These are phyloP conservation scores for Candida freyschussii DNA, from an alignment of 1,139 yeast species.

Conservation along the genomic window DNA sequence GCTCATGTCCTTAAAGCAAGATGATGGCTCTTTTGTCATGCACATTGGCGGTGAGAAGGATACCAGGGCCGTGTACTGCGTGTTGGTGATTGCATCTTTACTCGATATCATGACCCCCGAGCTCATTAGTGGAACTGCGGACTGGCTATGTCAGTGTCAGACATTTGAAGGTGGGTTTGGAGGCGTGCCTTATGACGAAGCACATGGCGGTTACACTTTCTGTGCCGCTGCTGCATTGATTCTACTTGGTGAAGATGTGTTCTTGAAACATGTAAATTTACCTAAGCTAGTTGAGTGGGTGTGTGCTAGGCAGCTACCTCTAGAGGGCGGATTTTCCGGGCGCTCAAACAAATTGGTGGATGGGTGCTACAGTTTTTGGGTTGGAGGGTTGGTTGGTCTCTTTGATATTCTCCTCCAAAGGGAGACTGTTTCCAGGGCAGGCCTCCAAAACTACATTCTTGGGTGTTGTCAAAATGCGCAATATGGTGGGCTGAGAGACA, in stretches of 20 bases:
- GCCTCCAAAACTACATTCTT: slow-evolving; percentile 60
- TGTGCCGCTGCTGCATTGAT: slow-evolving; percentile 77
- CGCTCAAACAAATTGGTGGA: slow-evolving; percentile 92
- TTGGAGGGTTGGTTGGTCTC: slow-evolving; percentile 72
- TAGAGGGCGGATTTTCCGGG: slow-evolving; percentile 87
- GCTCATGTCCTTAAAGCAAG: slow-evolving; percentile 58
- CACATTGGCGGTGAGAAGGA: slow-evolving; percentile 81
- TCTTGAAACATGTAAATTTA: slow-evolving; percentile 34
- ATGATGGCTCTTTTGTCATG: slow-evolving; percentile 73
- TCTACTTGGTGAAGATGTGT: slow-evolving; percentile 29
- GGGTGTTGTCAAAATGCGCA: slow-evolving; percentile 64
- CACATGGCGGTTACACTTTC: slow-evolving; percentile 95
- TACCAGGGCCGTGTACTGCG: slow-evolving; percentile 85
- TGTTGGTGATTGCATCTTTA: slow-evolving; percentile 65
- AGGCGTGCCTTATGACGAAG: slow-evolving; percentile 76
- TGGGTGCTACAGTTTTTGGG: slow-evolving; percentile 96
- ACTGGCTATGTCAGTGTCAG: slow-evolving; percentile 72
- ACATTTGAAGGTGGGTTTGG: slow-evolving; percentile 96
- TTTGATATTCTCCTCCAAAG: slow-evolving; percentile 45
- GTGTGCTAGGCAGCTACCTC: slow-evolving; percentile 55
- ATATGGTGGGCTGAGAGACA: slow-evolving; percentile 78
- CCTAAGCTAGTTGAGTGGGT: slow-evolving; percentile 58
- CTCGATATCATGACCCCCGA: slow-evolving; percentile 61
- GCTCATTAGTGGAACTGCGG: slow-evolving; percentile 46
- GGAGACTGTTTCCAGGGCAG: slow-evolving; percentile 45